A percentile compares a stretch with the other conserved stretches of the same genome.
Conservation (phyloP, 1,284 basidiomycete genomes). For the Trichosporon faecale region DNA sequence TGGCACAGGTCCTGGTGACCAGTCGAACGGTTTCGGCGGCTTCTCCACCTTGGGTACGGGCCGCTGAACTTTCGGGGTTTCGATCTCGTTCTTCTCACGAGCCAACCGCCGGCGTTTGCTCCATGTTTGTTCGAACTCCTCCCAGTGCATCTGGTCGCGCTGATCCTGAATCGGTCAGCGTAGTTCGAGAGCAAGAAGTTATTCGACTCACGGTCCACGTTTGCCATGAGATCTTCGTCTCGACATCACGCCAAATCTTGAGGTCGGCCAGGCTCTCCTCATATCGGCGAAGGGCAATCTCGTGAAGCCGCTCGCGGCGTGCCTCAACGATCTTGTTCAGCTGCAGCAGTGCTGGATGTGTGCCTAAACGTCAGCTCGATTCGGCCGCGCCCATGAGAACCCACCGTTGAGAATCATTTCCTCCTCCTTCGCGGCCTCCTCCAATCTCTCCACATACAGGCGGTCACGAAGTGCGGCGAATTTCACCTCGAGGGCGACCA, state of each 20-base stretch:
- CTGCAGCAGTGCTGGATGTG: constrained; percentile 56
- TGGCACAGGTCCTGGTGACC: constrained; percentile 44
- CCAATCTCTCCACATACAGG: constrained; percentile 58
- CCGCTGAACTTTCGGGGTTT: constrained; percentile 53
- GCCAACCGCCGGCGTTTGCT: constrained; percentile 56
- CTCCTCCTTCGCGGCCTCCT: constrained; percentile 58
- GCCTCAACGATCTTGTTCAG: constrained; percentile 50
- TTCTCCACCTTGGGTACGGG: constrained; percentile 38
- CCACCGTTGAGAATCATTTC: constrained; percentile 56
- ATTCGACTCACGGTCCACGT: constrained; percentile 53
- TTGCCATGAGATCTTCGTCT: constrained; percentile 53
- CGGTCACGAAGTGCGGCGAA: constrained; percentile 58
- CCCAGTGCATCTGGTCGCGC: constrained; percentile 51
- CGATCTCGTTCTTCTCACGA: constrained; percentile 57
- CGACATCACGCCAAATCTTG: constrained; percentile 48
- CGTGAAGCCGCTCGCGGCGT: constrained; percentile 45
- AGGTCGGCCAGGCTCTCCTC: constrained; percentile 53
- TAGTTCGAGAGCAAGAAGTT: background rate
- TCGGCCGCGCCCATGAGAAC: constrained; percentile 18
- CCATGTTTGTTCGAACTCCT: constrained; percentile 56
- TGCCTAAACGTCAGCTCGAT: constrained; percentile 40
- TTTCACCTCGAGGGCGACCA: constrained; percentile 58
- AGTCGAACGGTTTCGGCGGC: constrained; percentile 35
- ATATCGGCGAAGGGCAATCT: constrained; percentile 45
- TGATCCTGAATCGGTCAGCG: constrained; percentile 37